Base-by-base conservation (phyloP, 106 monocot genomes). In the Dendrobium catenatum region DNA sequence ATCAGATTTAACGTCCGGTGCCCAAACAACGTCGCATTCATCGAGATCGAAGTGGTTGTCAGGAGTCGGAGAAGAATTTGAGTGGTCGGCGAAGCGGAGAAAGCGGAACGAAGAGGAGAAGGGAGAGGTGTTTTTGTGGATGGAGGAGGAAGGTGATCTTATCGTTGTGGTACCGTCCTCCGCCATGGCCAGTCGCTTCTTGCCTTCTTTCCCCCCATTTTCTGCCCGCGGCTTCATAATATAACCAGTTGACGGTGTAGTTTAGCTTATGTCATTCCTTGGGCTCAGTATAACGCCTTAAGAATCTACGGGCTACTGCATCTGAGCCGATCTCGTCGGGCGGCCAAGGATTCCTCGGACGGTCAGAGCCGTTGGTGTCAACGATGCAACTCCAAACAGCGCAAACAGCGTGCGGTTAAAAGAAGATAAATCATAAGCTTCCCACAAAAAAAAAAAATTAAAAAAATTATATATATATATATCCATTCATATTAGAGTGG, bases 21-120 rank as follows among this genome's bases (percentile, higher is more conserved):
- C 80, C 90, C 92, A 90, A 76, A 92, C 67, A 20, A 92, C 87
- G 88, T 95, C 94, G 80, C 78, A 48, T 88, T 95, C 94, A 81
- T 91, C 88, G 77, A 94, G 85, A 85, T 94, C 94, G 49, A 87
- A 80, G 80, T 18, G 29, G 9, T 20, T 59, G 31, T 6, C 31
- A 4, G 54, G 7, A 15, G 42, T 42, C 16, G 73, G 41, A 15
- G 24, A 61, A 43, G 82, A 47, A 54, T 84, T 84, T 47, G 86
- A 81, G 20, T 83, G 89, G 72, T 83, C 79, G 13, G 88, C 68
- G 80, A 86, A 51, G 66, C 84, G 75, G 81, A 89, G 86, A 83
- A 87, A 87, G 26, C 90, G 88, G 77, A 83, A 18, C 19, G 88
- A 80, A 15, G 85, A 76, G 43, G 44, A 74, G 43, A 74, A 74